Evolutionary conservation across 1,139 yeast genomes (phyloP), one percentile per base, ranked within the genome.

Genomic region (Pichia terricola): DNA sequence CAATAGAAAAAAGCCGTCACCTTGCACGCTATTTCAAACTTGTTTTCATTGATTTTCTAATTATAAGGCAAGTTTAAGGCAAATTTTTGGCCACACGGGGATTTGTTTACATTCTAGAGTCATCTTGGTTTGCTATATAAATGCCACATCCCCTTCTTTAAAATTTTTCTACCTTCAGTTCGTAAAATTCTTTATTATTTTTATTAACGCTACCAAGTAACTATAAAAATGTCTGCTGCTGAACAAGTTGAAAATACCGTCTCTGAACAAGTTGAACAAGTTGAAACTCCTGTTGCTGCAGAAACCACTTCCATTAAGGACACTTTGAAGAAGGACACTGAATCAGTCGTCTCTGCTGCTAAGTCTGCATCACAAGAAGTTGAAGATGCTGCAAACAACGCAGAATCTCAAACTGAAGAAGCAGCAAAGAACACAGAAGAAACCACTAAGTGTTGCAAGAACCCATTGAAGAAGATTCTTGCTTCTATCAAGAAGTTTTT

Each of bases 401-500:
- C 44, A 28, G 52, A 50, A 25, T 16, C 22, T 16, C 22, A 45
- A 48, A 25, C 45, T 43, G 22, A 41, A 54, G 42, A 46, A 43
- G 32, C 22, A 16, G 22, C 22, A 16, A 16, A 39, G 44, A 37
- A 31, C 42, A 22, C 41, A 42, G 26, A 32, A 43, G 22, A 47
- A 50, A 8, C 39, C 45, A 35, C 48, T 50, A 47, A 38, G 52
- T 44, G 47, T 45, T 45, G 45, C 40, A 49, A 16, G 22, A 16
- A 16, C 39, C 51, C 51, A 36, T 35, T 50, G 8, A 48, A 48
- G 41, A 50, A 43, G 35, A 39, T 44, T 27, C 27, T 34, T 33
- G 25, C 31, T 26, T 46, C 42, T 40, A 45, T 52, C 40, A 52
- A 49, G 47, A 47, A 43, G 32, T 11, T 41, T n/a, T 48, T 51